Base-by-base conservation (phyloP, 2,329 filamentous ascomycete species). In the Venturia nashicola region DNA sequence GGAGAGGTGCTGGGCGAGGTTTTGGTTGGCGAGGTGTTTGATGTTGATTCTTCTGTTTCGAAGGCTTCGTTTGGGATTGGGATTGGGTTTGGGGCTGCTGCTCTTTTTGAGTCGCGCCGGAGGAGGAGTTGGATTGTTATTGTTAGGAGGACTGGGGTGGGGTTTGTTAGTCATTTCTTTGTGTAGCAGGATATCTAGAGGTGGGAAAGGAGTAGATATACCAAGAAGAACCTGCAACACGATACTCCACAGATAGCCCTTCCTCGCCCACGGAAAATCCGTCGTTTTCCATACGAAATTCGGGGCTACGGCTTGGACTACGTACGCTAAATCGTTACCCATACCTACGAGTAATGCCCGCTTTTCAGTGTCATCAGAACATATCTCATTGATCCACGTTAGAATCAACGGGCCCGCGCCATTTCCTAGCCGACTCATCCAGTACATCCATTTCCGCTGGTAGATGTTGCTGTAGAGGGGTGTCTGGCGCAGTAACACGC, bases 241-340 rank as follows among this genome's bases (percentile, higher is more conserved):
- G 16, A 51, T 51, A 51, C 20, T 12, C 46, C 46, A 51, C 2
- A 51, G 20, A 32, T 51, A 51, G 2, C 46, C 46, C 46, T 51
- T 51, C 23, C 46, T 51, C 23, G 46, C 46, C n/a, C 23, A 51
- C n/a, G 46, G 46, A 14, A 51, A 51, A 32, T 51, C 42, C 4
- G 57, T 60, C 23, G 20, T 60, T 72, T 85, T 81, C 86, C 85
- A 88, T 9, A 87, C 79, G 9, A 87, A 70, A 36, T 86, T 77
- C 6, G 87, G 87, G 48, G 89, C 71, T 86, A 86, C 89, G 0
- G 86, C 84, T 69, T 89, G 85, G 51, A 90, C 73, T 1, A 88
- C 84, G 65, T 88, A 88, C 0, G 85, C 86, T 75, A 89, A 81
- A 70, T 86, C 81, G 66, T 89, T 89, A 83, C 89, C 88, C 18